Percentiles rank a stretch among this genome's conserved stretches.
Evolutionary conservation across 2,329 filamentous ascomycete species (phyloP).

Genomic region (Emergomyces pasteurianus): DNA sequence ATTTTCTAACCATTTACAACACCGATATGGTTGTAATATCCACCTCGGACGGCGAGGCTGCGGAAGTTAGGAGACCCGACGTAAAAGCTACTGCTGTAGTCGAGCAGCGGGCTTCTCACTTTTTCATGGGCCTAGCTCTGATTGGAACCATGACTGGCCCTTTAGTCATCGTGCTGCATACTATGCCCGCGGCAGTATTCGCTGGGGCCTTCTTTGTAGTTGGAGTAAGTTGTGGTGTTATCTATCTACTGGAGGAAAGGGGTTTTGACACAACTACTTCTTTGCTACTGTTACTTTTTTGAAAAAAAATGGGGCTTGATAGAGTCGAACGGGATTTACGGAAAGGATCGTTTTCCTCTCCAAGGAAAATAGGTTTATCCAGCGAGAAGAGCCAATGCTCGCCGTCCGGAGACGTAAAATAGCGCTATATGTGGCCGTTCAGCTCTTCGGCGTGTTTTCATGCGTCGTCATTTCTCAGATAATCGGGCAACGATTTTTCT

Average conservation of each 20-base stretch:
- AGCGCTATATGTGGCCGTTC: conserved; percentile 39
- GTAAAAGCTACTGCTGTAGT: conserved; percentile 38
- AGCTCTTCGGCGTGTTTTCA: conserved; percentile 40
- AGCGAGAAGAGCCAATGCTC: conserved; percentile 36
- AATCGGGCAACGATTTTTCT: conserved; percentile 34
- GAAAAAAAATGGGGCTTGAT: conserved; percentile 38
- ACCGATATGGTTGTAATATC: conserved; percentile 32
- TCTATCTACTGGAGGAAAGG: not conserved
- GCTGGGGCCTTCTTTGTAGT: conserved; percentile 48
- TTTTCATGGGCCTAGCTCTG: conserved; percentile 43
- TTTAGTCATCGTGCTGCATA: conserved; percentile 40
- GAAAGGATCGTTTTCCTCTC: conserved; percentile 40
- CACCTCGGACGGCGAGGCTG: conserved; percentile 29
- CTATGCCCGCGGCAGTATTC: conserved; percentile 44
- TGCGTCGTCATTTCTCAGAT: conserved; percentile 50
- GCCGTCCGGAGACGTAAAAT: conserved; percentile 36
- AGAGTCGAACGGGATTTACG: conserved; percentile 42
- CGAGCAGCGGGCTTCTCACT: conserved; percentile 46
- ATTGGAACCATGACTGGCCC: conserved; percentile 47
- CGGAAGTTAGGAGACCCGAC: conserved; percentile 33
- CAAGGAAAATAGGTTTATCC: conserved; percentile 36
- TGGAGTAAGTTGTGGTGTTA: conserved; percentile 34
- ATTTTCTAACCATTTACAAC: conserved; percentile 35
- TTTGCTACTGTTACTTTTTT: not conserved
- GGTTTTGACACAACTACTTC: not conserved